Evolutionary conservation across 2,329 filamentous ascomycete species (phyloP), one percentile per base, ranked within the genome.

Genomic region (Aspergillus sp.): DNA sequence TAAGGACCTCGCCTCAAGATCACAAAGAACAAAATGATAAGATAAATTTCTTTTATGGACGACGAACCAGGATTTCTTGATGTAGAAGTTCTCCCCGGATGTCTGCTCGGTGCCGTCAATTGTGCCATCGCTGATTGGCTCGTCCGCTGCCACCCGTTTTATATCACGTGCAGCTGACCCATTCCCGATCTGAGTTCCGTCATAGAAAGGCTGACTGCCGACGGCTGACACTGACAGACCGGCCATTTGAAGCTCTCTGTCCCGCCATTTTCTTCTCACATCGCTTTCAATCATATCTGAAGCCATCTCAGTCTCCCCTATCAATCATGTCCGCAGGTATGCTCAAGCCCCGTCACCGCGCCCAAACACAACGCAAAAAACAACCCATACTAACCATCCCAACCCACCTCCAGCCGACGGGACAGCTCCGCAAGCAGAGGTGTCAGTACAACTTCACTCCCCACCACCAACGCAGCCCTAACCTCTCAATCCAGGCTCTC

Each of bases 401-500:
- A 36, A 15, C 34, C 34, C 34, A 48, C 6, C 22, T 20, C 32
- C 38, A 41, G 26, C 47, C 68, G 68, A 70, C 41, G 64, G 58
- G 44, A 59, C 68, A 38, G 61, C 64, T 50, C 64, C 67, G 24
- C 70, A 70, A 52, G 65, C 71, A 22, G 71, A 76, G 67, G 74
- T 72, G 74, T 76, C 56, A 64, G 72, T 71, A 32, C 26, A 22
- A 22, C 41, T 39, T 41, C 17, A 5, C 32, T 43, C 47, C 8
- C n/a, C 47, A 50, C 39, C 32, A 51, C 41, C 20, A 34, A 34
- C 18, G 18, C 32, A 43, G 48, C 22, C 22, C 36, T 47, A 53
- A 57, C 47, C 17, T 42, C 12, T 24, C 5, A 58, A 62, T 54
- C n/a, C 64, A 84, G 83, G 42, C 78, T 81, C 62, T 77, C 82